These are phyloP conservation scores for Chytridium lagenaria DNA, from an alignment of 371 early-diverging fungal species.

Conservation along the genomic window DNA sequence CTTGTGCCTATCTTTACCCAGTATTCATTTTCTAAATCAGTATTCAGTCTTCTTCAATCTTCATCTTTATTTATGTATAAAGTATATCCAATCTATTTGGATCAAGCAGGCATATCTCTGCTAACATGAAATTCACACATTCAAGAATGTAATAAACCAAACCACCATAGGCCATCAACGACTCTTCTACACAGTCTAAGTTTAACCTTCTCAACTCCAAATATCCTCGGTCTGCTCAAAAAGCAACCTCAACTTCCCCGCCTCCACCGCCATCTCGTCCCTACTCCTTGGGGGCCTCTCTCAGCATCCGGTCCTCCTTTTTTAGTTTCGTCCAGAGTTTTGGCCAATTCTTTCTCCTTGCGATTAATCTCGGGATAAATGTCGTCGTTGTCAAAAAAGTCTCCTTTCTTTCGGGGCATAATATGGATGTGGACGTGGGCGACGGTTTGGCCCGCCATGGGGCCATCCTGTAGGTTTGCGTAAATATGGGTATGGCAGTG, in stretches of 20 bases:
- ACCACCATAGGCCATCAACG: neutral
- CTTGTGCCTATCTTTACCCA: too few species aligned
- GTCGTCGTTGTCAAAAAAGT: conserved; percentile 89
- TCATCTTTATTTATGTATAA: too few species aligned
- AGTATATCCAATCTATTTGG: too few species aligned
- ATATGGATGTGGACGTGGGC: conserved; percentile 95
- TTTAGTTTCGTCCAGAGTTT: neutral
- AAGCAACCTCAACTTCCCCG: conserved; percentile 59
- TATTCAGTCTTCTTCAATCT: too few species aligned
- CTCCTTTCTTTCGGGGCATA: conserved; percentile 83
- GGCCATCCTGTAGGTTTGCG: conserved; percentile 68
- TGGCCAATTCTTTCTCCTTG: conserved; percentile 49
- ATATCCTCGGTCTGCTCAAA: conserved; percentile 49
- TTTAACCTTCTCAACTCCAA: conserved; percentile 4
- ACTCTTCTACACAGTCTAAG: too few species aligned
- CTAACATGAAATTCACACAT: neutral
- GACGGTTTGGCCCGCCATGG: conserved; percentile 89
- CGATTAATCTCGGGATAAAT: conserved; percentile 80
- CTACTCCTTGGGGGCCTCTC: conserved; percentile 70
- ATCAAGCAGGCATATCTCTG: too few species aligned
- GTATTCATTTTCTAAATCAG: too few species aligned
- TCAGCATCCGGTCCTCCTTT: conserved; percentile 59
- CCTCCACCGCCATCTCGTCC: conserved; percentile 83
- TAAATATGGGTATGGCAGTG: too few species aligned
- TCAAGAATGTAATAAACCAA: neutral